Percentiles rank a stretch among this genome's conserved stretches.
phyloP scores from a whole-genome alignment of 148 eudicot genomes.

The Camellia granthamiana region DNA sequence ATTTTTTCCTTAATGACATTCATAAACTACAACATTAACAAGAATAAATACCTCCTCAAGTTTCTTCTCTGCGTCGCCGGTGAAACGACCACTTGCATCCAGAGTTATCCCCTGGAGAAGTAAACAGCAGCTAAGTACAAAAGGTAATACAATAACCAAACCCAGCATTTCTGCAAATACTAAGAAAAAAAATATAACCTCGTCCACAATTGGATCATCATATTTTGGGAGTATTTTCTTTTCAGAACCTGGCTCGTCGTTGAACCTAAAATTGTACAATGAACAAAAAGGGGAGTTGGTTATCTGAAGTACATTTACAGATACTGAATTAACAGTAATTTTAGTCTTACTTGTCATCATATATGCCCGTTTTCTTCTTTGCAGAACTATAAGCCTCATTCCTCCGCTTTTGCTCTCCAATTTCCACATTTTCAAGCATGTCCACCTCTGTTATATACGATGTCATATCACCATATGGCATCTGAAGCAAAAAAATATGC shows the following conservation, averaged over 20 bases:
- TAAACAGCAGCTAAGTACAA: conserved; percentile 5
- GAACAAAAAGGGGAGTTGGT: conserved; percentile 7
- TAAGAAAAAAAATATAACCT: conserved; percentile 37
- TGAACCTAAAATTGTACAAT: conserved; percentile 54
- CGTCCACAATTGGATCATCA: conserved; percentile 81
- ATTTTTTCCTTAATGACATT: neutral
- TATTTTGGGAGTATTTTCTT: conserved; percentile 91
- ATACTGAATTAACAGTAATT: neutral
- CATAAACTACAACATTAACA: neutral
- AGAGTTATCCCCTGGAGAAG: conserved; percentile 67
- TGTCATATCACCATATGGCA: conserved; percentile 36
- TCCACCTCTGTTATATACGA: conserved; percentile 65
- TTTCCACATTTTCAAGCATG: conserved; percentile 97
- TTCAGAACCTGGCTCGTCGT: conserved; percentile 60
- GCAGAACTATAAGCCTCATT: conserved; percentile 88
- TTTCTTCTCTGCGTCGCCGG: conserved; percentile 82
- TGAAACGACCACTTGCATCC: conserved; percentile 82
- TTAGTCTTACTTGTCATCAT: conserved; percentile 74
- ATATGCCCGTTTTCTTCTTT: conserved; percentile 67
- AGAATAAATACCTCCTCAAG: conserved; percentile 68
- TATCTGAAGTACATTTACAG: neutral
- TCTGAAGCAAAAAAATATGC: conserved; percentile 26
- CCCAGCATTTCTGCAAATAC: neutral
- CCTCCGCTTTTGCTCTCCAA: conserved; percentile 94
- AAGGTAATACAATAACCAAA: neutral